These are phyloP conservation scores for Lathyrus tuberosus DNA, from an alignment of 306 rosid genomes.

Conservation along the genomic window DNA sequence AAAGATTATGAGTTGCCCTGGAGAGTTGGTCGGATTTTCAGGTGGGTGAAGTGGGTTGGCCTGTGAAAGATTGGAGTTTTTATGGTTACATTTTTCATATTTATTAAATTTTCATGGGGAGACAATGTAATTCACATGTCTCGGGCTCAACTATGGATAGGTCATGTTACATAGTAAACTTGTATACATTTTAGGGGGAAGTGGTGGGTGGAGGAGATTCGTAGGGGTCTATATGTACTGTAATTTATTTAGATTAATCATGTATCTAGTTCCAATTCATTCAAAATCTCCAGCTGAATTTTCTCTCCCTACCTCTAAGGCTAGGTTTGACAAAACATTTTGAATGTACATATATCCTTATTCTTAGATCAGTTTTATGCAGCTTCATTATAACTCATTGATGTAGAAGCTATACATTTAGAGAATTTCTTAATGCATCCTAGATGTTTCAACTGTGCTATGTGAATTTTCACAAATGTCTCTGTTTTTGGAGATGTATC, in stretches of 20 bases:
- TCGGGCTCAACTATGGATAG: slow-evolving; percentile 42
- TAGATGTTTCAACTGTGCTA: too few species aligned
- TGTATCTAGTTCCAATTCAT: slow-evolving; percentile 64
- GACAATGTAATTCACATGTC: not conserved
- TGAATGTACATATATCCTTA: slow-evolving; percentile 40
- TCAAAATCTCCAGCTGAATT: slow-evolving; percentile 43
- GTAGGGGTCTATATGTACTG: slow-evolving; percentile 51
- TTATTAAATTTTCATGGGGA: slow-evolving; percentile 4
- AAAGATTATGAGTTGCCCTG: slow-evolving; percentile 87
- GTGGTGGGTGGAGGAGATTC: slow-evolving; percentile 19
- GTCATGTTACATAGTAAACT: slow-evolving; percentile 47
- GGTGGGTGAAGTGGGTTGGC: slow-evolving; percentile 99
- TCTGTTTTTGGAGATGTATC: too few species aligned
- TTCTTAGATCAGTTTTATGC: slow-evolving; percentile 6
- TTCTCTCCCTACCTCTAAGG: slow-evolving; percentile 37
- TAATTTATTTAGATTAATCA: slow-evolving; percentile 54
- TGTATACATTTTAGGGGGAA: slow-evolving; percentile 54
- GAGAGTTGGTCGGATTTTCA: slow-evolving; percentile 79
- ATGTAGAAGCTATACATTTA: not conserved
- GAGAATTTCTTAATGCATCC: too few species aligned
- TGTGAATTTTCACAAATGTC: too few species aligned
- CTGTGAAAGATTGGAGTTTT: slow-evolving; percentile 39
- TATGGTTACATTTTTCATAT: slow-evolving; percentile 16
- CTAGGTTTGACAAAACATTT: slow-evolving; percentile 33
- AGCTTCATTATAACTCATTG: slow-evolving; percentile 10